Percentiles rank a stretch among this genome's conserved stretches.
phyloP scores from a whole-genome alignment of 352 stramenopile species.

The Phytophthora pluvialis region DNA sequence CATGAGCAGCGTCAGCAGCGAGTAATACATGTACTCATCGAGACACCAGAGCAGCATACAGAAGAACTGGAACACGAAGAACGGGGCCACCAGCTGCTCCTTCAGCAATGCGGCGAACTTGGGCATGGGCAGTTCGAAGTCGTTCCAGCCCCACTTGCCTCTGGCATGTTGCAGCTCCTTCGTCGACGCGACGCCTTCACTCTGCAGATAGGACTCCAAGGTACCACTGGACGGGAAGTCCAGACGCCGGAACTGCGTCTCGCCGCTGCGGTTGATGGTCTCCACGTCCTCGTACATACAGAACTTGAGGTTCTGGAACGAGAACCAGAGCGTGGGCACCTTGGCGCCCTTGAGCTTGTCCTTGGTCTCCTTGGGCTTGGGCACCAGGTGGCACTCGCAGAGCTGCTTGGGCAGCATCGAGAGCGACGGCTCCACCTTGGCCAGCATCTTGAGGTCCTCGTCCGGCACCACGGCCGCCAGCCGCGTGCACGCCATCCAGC shows the following conservation, averaged over 20 bases:
- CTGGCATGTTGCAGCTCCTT: constrained; percentile 47
- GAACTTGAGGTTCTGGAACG: constrained; percentile 83
- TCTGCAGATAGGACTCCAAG: constrained; percentile 69
- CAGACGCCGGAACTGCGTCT: constrained; percentile 78
- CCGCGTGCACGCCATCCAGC: constrained; percentile 55
- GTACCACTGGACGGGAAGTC: constrained; percentile 60
- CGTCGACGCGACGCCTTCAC: constrained; percentile 48
- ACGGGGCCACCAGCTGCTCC: constrained; percentile 97
- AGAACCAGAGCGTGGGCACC: constrained; percentile 70
- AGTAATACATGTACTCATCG: constrained; percentile 99
- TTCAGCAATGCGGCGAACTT: constrained; percentile 95
- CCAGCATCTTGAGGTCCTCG: constrained; percentile 59
- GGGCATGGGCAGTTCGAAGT: constrained; percentile 94
- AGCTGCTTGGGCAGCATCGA: constrained; percentile 59
- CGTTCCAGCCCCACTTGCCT: constrained; percentile 88
- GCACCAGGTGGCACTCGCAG: constrained; percentile 46
- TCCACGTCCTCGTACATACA: constrained; percentile 67
- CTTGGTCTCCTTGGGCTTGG: constrained; percentile 11
- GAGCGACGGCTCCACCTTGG: constrained; percentile 65
- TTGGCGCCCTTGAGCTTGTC: constrained; percentile 20
- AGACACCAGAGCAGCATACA: constrained; percentile 98
- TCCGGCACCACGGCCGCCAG: constrained; percentile 61
- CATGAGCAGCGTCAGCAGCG: constrained; percentile 97
- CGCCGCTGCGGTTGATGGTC: constrained; percentile 45
- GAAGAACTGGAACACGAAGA: constrained; percentile 99